phyloP scores from a whole-genome alignment of 768 basidiomycete species.

The Mycena epipterygia region DNA sequence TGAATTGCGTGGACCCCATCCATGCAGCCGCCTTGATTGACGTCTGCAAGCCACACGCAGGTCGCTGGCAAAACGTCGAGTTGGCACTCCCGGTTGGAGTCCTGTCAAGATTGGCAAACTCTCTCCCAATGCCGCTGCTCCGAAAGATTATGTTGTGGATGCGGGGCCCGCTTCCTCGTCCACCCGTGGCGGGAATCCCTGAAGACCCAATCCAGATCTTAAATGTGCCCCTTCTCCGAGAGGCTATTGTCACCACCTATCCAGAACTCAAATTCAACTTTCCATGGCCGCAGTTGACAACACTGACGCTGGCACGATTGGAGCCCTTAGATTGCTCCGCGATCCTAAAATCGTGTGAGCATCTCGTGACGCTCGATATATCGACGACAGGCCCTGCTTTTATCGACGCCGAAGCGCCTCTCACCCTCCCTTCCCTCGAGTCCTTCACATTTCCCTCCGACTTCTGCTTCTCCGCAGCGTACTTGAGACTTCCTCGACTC shows the following conservation, averaged over 20 bases:
- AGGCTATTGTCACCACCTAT: conserved; percentile 1
- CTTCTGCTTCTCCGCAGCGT: neutral
- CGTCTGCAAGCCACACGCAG: conserved; percentile 1
- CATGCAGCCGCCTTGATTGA: neutral
- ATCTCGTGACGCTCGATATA: conserved; percentile 17
- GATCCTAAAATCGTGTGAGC: conserved; percentile 3
- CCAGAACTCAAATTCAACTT: conserved; percentile 3
- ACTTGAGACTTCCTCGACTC: conserved; percentile 11
- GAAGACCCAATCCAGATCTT: neutral
- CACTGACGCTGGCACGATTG: neutral
- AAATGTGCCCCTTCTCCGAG: neutral
- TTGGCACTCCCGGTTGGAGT: neutral
- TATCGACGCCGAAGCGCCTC: too few relatives aligned
- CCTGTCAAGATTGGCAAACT: neutral
- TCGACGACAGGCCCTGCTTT: neutral
- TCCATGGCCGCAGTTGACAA: conserved; percentile 17
- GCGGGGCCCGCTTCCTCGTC: neutral
- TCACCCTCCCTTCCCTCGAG: neutral
- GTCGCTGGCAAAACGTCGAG: conserved; percentile 13
- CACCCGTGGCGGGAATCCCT: neutral
- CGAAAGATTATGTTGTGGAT: neutral
- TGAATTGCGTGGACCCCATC: conserved; percentile 9
- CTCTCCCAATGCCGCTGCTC: neutral
- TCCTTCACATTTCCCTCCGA: conserved; percentile 21
- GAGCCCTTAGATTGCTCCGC: neutral